Evolutionary conservation across 2,329 filamentous ascomycete species (phyloP), one percentile per base, ranked within the genome.

Genomic region (Talaromyces sp.): DNA sequence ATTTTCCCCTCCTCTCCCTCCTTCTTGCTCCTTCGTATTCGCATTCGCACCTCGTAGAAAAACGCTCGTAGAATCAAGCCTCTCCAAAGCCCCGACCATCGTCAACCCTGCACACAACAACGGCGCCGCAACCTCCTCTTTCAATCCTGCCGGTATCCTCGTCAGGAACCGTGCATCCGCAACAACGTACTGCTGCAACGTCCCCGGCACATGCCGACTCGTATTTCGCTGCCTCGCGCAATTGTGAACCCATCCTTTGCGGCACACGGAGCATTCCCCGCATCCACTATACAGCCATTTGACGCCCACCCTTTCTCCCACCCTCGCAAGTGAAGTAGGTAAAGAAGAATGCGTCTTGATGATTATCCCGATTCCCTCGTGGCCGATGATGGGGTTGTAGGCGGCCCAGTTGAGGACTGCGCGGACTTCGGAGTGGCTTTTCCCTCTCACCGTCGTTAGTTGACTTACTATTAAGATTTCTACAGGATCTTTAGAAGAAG

Each of bases 71-170:
- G 23, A 9, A n/a, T 50, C 46, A 50, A 50, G 46, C 25, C 12
- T 50, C 1, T 8, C 6, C 6, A 57, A 3, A 14, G 42, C 18
- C 3, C 18, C 18, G 40, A 40, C 56, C 39, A 48, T 56, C 2
- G 60, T 62, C 28, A 46, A 28, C 11, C 60, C 60, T 8, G 52
- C 52, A 18, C 60, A 62, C 18, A 62, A n/a, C 21, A 62, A 33
- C 9, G 60, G 60, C 23, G 50, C 60, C 16, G 60, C 60, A 14
- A 31, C 40, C 14, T 37, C 28, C n/a, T 33, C 25, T 2, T 46
- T 44, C 1, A 62, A 2, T 3, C 2, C 52, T 7, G 55, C 52
- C 12, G 60, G 60, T 7, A 62, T 62, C 3, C 18, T 40, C 1
- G 60, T 48, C 9, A 39, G n/a, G 28, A 50, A 62, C 18, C 35